A percentile compares a stretch with the other conserved stretches of the same genome.
Conservation (phyloP, 495 filamentous ascomycete genomes). For the Podospora sp. region DNA sequence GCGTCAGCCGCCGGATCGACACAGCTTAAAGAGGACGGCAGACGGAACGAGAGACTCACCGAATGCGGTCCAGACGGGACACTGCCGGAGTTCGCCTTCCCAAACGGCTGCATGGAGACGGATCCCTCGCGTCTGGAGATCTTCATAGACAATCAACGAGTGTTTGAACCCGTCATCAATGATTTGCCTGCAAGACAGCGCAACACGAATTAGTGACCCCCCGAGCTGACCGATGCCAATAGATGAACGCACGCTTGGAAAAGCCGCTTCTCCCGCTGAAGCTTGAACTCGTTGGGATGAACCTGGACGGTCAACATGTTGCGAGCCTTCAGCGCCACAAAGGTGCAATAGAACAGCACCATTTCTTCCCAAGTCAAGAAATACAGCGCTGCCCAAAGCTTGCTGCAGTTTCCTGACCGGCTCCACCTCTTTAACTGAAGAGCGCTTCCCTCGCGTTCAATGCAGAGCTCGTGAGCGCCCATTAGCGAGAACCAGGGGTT, state of each 20-base stretch:
- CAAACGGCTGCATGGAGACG: conserved; percentile 55
- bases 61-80: conserved; percentile 78
- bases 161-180: conserved; percentile 70
- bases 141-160: conserved; percentile 70
- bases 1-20: neutral
- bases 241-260: conserved; percentile 65
- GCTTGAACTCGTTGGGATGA: conserved; percentile 59
- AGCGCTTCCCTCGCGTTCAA: conserved; percentile 49
- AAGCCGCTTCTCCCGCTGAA: conserved; percentile 64
- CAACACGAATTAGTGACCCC: neutral
- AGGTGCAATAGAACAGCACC: conserved; percentile 78
- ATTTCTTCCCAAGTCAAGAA: conserved; percentile 66
- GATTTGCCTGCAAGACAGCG: conserved; percentile 59
- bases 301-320: conserved; percentile 57
- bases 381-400: conserved; percentile 54
- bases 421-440: conserved; percentile 55
- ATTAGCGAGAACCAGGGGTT: conserved; percentile 49
- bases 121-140: conserved; percentile 63
- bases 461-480: conserved; percentile 54
- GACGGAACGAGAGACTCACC: conserved; percentile 36
- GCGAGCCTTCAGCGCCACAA: conserved; percentile 72
- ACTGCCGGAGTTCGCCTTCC: conserved; percentile 51
- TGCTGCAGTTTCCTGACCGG: conserved; percentile 42
- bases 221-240: neutral
- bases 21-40: neutral